Base-by-base conservation (phyloP, 805 yeast species). In the Lipomyces spencermartinsiae region DNA sequence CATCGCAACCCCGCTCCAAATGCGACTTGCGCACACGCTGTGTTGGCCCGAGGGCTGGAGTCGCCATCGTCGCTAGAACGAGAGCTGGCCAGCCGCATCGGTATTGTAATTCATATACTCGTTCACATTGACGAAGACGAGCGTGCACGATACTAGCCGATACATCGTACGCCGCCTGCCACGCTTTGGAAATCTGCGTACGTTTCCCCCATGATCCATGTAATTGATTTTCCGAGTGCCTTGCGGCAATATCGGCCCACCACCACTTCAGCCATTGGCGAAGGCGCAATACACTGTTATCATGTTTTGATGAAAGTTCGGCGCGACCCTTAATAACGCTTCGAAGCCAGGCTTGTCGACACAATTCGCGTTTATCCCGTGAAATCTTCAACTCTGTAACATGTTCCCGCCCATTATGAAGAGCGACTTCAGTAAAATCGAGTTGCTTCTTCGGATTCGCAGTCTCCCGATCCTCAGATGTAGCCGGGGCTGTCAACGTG, bases 201-300 rank as follows among this genome's bases (percentile, higher is more conserved):
- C 73, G 70, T 19, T 63, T 59, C 12, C 71, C 71, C 71, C 71
- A 68, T 7, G 70, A 49, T 12, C 70, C 71, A 16, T 63, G 39
- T 10, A 68, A 49, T 46, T 68, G 71, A 53, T 66, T 68, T 57
- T 66, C 73, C 16, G 57, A 25, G 19, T 67, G 71, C 29, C 67
- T 63, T n/a, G 71, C 73, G 2, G 71, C 73, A 25, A 71, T 62
- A 43, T 72, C 70, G 1, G 74, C 69, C 74, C 74, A 71, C 74
- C 74, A 71, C 74, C 74, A 71, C 58, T 71, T 71, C 37, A 71
- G 22, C 74, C 74, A 71, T 46, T 69, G 73, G 19, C 69, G 72
- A 3, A 72, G 66, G 9, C 74, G 64, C 37, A 61, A 22, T 12
- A 71, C 35, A 29, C 61, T 53, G 29, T 63, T 63, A 10, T 61